These are phyloP conservation scores for Sextonia rubra DNA, from an alignment of 164 flowering plant genomes.

Conservation along the genomic window DNA sequence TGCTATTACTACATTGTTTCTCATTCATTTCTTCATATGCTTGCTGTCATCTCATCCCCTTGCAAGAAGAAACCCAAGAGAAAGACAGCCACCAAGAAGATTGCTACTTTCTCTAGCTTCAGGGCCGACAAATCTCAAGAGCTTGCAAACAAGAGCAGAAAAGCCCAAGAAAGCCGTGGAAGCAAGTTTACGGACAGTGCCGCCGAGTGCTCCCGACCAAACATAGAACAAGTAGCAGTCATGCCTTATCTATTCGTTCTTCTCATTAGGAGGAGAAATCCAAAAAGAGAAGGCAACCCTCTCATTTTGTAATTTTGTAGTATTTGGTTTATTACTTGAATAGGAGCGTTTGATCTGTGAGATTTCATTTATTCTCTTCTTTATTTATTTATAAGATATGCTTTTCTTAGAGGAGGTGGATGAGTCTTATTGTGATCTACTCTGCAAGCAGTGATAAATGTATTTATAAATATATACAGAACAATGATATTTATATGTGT, in stretches of 20 bases:
- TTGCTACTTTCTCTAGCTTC: slow-evolving; percentile 19
- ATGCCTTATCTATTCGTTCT: too few species aligned
- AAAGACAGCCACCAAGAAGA: slow-evolving; percentile 24
- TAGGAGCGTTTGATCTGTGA: too few species aligned
- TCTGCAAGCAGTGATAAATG: not conserved
- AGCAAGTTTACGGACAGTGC: slow-evolving; percentile 43
- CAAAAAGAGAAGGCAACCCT: too few species aligned
- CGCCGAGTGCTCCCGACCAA: slow-evolving; percentile 49
- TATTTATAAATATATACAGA: not conserved
- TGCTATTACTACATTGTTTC: slow-evolving; percentile 23
- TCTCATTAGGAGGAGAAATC: too few species aligned
- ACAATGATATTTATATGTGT: too few species aligned
- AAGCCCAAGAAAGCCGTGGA: slow-evolving; percentile 56
- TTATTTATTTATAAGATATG: not conserved
- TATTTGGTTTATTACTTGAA: too few species aligned
- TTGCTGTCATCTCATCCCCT: slow-evolving; percentile 16
- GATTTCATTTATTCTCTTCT: not conserved
- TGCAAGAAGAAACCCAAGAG: slow-evolving; percentile 2
- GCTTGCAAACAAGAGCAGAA: slow-evolving; percentile 6
- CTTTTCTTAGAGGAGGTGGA: not conserved
- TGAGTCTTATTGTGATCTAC: not conserved
- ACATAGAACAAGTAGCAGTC: slow-evolving; percentile 39
- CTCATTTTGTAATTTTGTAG: too few species aligned
- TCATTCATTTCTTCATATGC: slow-evolving; percentile 17
- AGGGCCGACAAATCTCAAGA: slow-evolving; percentile 14